Conservation (phyloP, 1,139 yeast genomes). For the Kodamaea ohmeri region DNA sequence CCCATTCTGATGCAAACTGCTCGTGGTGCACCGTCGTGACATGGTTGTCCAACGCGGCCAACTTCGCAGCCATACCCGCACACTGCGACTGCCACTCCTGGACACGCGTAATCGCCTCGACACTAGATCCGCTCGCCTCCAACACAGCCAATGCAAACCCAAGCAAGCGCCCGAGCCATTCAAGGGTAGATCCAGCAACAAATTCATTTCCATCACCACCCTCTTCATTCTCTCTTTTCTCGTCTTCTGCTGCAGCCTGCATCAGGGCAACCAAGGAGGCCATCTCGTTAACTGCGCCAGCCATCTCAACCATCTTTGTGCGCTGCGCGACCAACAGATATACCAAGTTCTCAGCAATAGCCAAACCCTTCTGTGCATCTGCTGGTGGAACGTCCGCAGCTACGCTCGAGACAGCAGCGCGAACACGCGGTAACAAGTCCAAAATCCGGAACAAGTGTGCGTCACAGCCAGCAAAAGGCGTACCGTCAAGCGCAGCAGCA, state of each 20-base stretch:
- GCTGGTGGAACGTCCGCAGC: slow-evolving; percentile 73
- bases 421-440: slow-evolving; percentile 76
- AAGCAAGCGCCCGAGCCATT: slow-evolving; percentile 50
- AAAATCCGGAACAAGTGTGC: slow-evolving; percentile 63
- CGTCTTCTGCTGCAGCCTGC: background rate
- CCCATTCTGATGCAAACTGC: too few species aligned
- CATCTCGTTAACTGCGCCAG: background rate
- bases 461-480: slow-evolving; percentile 50
- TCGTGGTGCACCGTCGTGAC: too few species aligned
- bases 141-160: slow-evolving; percentile 44
- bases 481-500: slow-evolving; percentile 44
- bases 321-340: slow-evolving; percentile 20
- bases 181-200: background rate
- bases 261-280: slow-evolving; percentile 1
- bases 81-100: slow-evolving; percentile 21
- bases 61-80: slow-evolving; percentile 14
- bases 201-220: background rate
- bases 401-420: slow-evolving; percentile 59
- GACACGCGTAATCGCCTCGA: slow-evolving; percentile 14
- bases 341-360: slow-evolving; percentile 73
- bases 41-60: slow-evolving; percentile 11
- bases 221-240: background rate
- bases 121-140: slow-evolving; percentile 17
- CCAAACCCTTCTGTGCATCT: slow-evolving; percentile 75
- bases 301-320: slow-evolving; percentile 1